Evolutionary conservation across 2,329 filamentous ascomycete genomes (phyloP), one percentile per base, ranked within the genome.

Genomic region (Fonsecaea erecta): DNA sequence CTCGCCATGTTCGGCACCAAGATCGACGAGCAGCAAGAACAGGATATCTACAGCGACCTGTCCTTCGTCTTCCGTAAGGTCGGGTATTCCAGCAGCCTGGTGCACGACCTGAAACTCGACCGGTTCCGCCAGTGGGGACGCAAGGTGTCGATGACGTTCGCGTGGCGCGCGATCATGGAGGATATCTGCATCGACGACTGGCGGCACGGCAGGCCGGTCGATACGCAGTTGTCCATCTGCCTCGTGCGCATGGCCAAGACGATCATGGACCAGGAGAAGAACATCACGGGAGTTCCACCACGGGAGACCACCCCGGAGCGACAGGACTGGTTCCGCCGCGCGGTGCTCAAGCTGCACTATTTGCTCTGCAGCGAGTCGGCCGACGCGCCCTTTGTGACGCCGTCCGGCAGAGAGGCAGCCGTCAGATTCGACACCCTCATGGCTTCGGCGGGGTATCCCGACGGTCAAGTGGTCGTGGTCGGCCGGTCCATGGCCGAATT

Each of bases 91-190:
- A 56, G 12, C 34, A 21, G 21, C 14, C 1, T 24, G 21, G 34
- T 40, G 32, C 53, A 56, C 9, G 53, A 56, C n/a, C 53, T 40
- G 8, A 56, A 56, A 56, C 53, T 43, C 53, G 35, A 37, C 3
- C 53, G 21, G 2, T 56, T 40, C 8, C n/a, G 34, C 8, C 30
- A 56, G 24, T 26, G 18, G 32, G 53, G 40, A 35, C 21, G n/a
- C 53, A 56, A 40, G 30, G 32, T 56, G 26, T 40, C 53, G 35
- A 40, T 26, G 53, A 43, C 53, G 8, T 56, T 56, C 21, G 53
- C 32, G n/a, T 56, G 53, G 32, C 30, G 53, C 6, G 30, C 14
- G 26, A 56, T 40, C 12, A 56, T 56, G 32, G 53, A 40, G 24
- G 53, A 43, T 18, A 26, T 56, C 16, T 56, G 53, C 34, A 14